Conservation (phyloP, 1,284 basidiomycete genomes). For the Gomphus sp. region DNA sequence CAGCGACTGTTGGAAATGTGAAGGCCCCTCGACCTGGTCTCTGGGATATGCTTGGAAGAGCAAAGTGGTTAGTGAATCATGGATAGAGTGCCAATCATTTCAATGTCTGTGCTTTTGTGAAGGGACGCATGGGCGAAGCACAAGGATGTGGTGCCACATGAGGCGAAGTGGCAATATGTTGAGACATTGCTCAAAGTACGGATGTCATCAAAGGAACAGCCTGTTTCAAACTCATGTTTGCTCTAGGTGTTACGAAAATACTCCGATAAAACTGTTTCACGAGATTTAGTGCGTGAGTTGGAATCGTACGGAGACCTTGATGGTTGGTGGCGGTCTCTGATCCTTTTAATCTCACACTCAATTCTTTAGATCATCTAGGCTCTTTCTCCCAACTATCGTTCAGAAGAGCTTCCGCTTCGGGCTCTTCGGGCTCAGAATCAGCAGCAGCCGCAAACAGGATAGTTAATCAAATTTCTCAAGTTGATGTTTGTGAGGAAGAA, state of each 20-base stretch:
- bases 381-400: conserved; percentile 5
- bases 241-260: conserved; percentile 72
- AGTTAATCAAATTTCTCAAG: neutral
- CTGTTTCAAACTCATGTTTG: neutral
- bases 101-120: conserved; percentile 3
- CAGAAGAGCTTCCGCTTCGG: neutral
- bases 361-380: neutral
- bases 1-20: conserved; percentile 87
- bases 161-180: conserved; percentile 88
- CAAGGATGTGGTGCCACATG: conserved; percentile 65
- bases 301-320: conserved; percentile 69
- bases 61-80: conserved; percentile 66
- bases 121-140: conserved; percentile 97
- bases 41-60: conserved; percentile 88
- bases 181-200: conserved; percentile 77
- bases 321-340: conserved; percentile 34
- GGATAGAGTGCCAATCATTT: conserved; percentile 20
- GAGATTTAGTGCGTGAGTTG: conserved; percentile 73
- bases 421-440: conserved; percentile 9
- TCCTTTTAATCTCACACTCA: neutral
- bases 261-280: conserved; percentile 72
- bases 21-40: conserved; percentile 73
- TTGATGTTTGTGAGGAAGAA: conserved; percentile 10
- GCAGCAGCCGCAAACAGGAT: neutral
- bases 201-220: neutral